Conservation (phyloP, 1,284 basidiomycete species). For the Microbotryomycetes sp. region DNA sequence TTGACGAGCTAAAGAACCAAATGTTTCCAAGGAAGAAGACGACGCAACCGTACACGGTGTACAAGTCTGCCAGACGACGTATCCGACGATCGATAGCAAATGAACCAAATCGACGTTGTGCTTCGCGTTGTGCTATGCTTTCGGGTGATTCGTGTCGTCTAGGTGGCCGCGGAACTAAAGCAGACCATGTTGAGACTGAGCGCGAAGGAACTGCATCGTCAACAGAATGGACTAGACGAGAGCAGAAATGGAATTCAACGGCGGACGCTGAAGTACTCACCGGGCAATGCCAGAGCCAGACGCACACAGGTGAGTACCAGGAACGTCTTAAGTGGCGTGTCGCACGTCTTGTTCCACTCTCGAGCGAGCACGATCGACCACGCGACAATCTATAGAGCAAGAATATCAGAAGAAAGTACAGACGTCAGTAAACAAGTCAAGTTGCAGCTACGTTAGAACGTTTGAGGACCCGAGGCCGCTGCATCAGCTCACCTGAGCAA, state of each 20-base stretch:
- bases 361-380: neutral
- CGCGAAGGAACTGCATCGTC: neutral
- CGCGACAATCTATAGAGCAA: neutral
- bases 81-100: constrained; percentile 22
- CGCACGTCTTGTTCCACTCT: constrained; percentile 15
- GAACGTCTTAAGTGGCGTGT: constrained; percentile 28
- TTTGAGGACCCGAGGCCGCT: too few relatives aligned
- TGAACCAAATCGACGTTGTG: constrained; percentile 23
- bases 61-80: constrained; percentile 19
- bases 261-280: constrained; percentile 7
- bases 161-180: constrained; percentile 3
- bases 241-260: too few relatives aligned
- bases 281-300: constrained; percentile 26
- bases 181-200: neutral
- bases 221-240: too few relatives aligned
- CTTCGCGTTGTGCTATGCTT: constrained; percentile 16
- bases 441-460: neutral
- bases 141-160: constrained; percentile 13
- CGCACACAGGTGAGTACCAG: constrained; percentile 29
- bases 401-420: too few relatives aligned
- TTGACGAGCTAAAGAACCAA: constrained; percentile 21
- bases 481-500: neutral
- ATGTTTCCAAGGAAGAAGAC: constrained; percentile 34
- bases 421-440: neutral
- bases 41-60: constrained; percentile 22